Base-by-base conservation (phyloP, 192 early-diverging fungal species). In the Backusella tuberculispora region DNA sequence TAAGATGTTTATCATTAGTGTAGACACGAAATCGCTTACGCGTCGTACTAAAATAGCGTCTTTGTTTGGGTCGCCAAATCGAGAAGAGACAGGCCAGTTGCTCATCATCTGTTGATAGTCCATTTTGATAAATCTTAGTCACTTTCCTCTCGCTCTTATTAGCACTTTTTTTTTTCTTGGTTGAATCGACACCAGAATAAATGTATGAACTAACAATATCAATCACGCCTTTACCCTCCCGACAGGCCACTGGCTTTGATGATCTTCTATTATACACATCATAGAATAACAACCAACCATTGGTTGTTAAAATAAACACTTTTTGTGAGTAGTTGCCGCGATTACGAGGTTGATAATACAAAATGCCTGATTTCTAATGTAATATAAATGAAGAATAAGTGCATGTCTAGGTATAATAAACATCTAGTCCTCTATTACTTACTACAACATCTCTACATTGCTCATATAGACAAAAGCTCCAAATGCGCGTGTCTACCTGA, bases 381-480 rank as follows among this genome's bases (percentile, higher is more conserved):
- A 10, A 47, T 44, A 14, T 68, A 15, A 17, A 37, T 34, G 29
- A 34, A 34, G 29, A 34, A 2, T 34, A 34, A 34, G 29, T 2
- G 29, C 29, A 34, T 34, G 29, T 34, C 60, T 29, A 65, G 47
- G 60, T 29, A 34, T 19, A 19, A 5, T 13, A 34, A 3, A 9
- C 40, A 13, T 48, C 14, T 9, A 37, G 21, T 63, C 19, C 6
- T 41, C 7, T 47, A 19, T 37, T 10, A 65, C 71, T 74, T 76
- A 80, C 79, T 29, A 66, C 66, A 43, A 76, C 43, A 74, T 76
- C 75, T 40, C 67, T 75, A 14, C 79, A 80, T 74, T 76, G 75
- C 4, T 73, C 72, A 50, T 63, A 68, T 37, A 69, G 9, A 45
- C 79, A 80, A 4, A 63, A 43, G 10, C 50, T 80, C 79, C 79